Base-by-base conservation (phyloP, 805 yeast species). In the Starmerella tilneyi region DNA sequence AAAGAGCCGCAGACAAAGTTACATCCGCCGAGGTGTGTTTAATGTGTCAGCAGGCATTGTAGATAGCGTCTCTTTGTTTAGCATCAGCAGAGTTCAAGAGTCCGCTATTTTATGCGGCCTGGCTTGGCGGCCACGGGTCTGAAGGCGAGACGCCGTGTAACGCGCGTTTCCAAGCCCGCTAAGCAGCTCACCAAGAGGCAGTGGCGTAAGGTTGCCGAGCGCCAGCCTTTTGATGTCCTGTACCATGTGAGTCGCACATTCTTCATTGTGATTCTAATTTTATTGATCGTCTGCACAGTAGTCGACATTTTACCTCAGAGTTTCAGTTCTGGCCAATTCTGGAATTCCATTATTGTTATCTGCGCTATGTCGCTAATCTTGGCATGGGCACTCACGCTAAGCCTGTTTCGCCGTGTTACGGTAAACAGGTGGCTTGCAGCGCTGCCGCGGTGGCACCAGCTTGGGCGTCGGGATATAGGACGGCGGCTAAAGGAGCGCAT, bases 281-380 rank as follows among this genome's bases (percentile, higher is more conserved):
- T 81, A 17, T 73, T 86, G 45, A 67, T 78, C 22, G 67, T 83
- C 2, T 82, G 81, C 8, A 67, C 89, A 0, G 94, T 94, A 0
- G 74, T 85, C 13, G 96, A 89, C 62, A 76, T 85, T 24, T 76
- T 86, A 48, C 69, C 70, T 0, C 79, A 74, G 56, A 74, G 78
- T 5, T 73, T 75, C 53, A 70, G 80, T 1, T 67, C 76, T 11
- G 74, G 75, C 48, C 75, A 82, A 54, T 92, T 84, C 1, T 67
- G 84, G 59, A 84, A 86, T 59, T 75, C 89, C 3, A 79, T 88
- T 50, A 84, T 88, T 48, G 84, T 86, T 17, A 76, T 83, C 7
- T 74, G 78, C 36, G 84, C 81, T 6, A 70, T 83, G 55, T 84
- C 78, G 2, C 63, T 76, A 1, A 76, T 83, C 51, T 66, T 77